Evolutionary conservation across 208 protist species (phyloP), one percentile per base, ranked within the genome.

Genomic region (Zelonia costaricensis): DNA sequence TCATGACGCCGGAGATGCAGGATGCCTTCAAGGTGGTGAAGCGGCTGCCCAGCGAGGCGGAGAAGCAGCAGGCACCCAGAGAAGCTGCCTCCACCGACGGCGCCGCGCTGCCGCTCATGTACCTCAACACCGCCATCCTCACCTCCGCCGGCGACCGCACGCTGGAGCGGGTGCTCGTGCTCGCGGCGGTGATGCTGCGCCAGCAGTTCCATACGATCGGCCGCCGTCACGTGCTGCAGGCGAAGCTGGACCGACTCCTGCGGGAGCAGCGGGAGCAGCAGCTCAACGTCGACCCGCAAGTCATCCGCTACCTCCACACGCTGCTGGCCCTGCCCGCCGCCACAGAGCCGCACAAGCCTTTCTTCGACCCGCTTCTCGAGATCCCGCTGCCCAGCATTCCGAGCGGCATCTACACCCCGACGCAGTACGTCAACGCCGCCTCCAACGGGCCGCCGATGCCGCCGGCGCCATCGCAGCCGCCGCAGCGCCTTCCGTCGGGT

Each of bases 111-210:
- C 27, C 43, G 18, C 49, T 27, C 2, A 48, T 91, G 43, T 80
- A 54, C 43, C 46, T 94, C 7, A 88, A 80, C 58, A 86, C 82
- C 0, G 76, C 79, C 13, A 86, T 94, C 42, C 73, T 94, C 44
- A 84, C 84, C 51, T 94, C 82, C 1, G 84, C 84, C 1, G 88
- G 88, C 2, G 84, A 94, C 52, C 75, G 88, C 22, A 94, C 88
- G 28, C 62, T 91, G n/a, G 84, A 94, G 57, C 78, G 88, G 3
- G 88, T 94, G 13, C 72, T 94, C 25, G 79, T 88, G 18, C 57
- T 94, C 3, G 88, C 88, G 5, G 61, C 88, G 0, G 88, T 91
- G 27, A 87, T 91, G 84, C 68, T 94, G 43, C 84, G 88, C 0
- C 83, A 90, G 28, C 79, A 90, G 44, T 94, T 84, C 36, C 83